These are phyloP conservation scores for Lotmaria passim DNA, from an alignment of 208 protist species.

Conservation along the genomic window DNA sequence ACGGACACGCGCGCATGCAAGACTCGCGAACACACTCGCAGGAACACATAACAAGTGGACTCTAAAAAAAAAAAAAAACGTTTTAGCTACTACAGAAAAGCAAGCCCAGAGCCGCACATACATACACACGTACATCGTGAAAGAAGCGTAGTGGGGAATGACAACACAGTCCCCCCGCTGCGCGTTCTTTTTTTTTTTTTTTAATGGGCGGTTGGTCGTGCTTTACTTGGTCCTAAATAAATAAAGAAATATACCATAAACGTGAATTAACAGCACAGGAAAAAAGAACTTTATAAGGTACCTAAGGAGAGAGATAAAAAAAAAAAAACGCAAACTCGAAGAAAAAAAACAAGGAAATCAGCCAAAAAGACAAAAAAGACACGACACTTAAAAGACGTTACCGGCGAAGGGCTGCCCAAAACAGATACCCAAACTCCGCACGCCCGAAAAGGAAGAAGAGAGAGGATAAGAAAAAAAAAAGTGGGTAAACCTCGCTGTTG, in stretches of 20 bases:
- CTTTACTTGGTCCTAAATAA: constrained; percentile 17
- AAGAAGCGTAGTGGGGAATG: too few species aligned
- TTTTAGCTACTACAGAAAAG: constrained; percentile 20
- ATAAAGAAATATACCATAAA: too few species aligned
- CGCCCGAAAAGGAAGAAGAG: constrained; percentile 17
- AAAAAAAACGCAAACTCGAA: constrained; percentile 8
- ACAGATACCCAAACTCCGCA: background rate
- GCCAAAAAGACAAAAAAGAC: background rate
- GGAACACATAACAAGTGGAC: background rate
- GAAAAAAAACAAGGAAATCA: background rate
- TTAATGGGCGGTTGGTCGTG: too few species aligned
- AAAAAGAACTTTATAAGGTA: too few species aligned
- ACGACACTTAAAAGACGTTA: too few species aligned
- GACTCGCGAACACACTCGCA: constrained; percentile 1
- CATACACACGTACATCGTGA: too few species aligned
- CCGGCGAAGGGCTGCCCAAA: background rate
- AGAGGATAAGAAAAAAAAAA: background rate
- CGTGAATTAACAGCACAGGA: background rate
- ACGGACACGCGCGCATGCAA: background rate
- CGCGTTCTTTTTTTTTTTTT: background rate
- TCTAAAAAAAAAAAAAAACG: constrained; percentile 1
- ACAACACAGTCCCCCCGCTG: background rate
- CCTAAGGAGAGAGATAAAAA: constrained; percentile 27
- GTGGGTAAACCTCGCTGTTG: too few species aligned
- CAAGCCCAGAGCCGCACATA: background rate